These are phyloP conservation scores for Rutstroemia sp. DNA, from an alignment of 2,329 filamentous ascomycete genomes.

Conservation along the genomic window DNA sequence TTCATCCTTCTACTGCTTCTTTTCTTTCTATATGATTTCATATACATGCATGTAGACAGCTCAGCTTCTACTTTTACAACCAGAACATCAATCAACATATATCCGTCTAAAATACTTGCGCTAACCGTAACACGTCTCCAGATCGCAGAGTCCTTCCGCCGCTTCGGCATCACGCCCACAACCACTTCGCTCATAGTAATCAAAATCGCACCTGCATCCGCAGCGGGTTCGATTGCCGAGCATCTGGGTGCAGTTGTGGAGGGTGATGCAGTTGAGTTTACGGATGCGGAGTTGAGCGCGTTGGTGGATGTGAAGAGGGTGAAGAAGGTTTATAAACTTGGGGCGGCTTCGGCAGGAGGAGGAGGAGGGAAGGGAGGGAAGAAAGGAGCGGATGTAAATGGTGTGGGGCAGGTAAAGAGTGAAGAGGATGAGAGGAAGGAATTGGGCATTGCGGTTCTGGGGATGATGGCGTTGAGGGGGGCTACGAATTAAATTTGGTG, in stretches of 20 bases:
- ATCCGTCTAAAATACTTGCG: too few relatives aligned
- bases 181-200: slow-evolving; percentile 63
- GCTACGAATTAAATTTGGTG: slow-evolving; percentile 21
- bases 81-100: too few relatives aligned
- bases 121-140: slow-evolving; percentile 30
- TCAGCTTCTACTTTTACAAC: background rate
- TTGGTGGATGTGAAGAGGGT: slow-evolving; percentile 62
- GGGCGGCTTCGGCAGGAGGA: slow-evolving; percentile 43
- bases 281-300: slow-evolving; percentile 52
- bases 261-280: slow-evolving; percentile 51
- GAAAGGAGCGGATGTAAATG: background rate
- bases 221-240: slow-evolving; percentile 40
- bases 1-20: background rate
- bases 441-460: slow-evolving; percentile 63
- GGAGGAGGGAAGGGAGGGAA: slow-evolving; percentile 9
- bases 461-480: slow-evolving; percentile 71
- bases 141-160: slow-evolving; percentile 88
- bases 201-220: slow-evolving; percentile 58
- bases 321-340: slow-evolving; percentile 78
- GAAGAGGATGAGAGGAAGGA: slow-evolving; percentile 40
- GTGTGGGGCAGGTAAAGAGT: slow-evolving; percentile 15
- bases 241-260: slow-evolving; percentile 58
- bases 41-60: background rate
- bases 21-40: background rate
- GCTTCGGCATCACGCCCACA: slow-evolving; percentile 74